A percentile compares a stretch with the other conserved stretches of the same genome.
Conservation (phyloP, 2,329 filamentous ascomycete species). For the Trichoderma sp. region DNA sequence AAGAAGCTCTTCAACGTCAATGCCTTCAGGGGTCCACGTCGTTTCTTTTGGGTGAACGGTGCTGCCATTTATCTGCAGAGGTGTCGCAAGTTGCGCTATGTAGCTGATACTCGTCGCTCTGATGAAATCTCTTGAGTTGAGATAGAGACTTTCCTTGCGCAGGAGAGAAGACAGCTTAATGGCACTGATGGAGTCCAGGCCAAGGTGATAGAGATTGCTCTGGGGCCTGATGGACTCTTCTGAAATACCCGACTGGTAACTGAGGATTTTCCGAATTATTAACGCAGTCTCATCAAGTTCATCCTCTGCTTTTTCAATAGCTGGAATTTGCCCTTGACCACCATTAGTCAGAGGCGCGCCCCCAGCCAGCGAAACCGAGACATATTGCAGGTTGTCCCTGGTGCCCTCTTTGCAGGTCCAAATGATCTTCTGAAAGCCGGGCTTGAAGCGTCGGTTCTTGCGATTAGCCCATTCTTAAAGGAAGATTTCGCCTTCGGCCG, state of each 20-base stretch:
- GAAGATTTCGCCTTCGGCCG: neutral
- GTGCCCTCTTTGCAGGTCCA: neutral
- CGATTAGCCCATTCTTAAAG: neutral
- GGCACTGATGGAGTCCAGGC: slow-evolving; percentile 86
- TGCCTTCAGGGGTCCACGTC: slow-evolving; percentile 34
- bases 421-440: neutral
- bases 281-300: slow-evolving; percentile 38
- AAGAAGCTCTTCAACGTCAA: slow-evolving; percentile 44
- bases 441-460: neutral
- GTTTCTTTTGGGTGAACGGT: neutral
- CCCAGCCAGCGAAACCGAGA: neutral
- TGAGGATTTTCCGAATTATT: slow-evolving; percentile 48
- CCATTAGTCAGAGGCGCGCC: neutral
- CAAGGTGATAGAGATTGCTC: slow-evolving; percentile 76
- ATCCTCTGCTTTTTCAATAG: neutral
- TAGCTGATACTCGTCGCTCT: slow-evolving; percentile 61
- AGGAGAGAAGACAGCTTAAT: slow-evolving; percentile 78
- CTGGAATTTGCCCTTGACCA: no score
- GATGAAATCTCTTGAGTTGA: slow-evolving; percentile 71
- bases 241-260: slow-evolving; percentile 60
- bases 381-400: neutral
- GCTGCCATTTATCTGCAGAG: neutral
- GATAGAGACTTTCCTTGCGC: slow-evolving; percentile 57
- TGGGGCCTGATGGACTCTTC: slow-evolving; percentile 56
- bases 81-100: slow-evolving; percentile 49